phyloP scores from a whole-genome alignment of 768 basidiomycete genomes.

The Mycena rosella region DNA sequence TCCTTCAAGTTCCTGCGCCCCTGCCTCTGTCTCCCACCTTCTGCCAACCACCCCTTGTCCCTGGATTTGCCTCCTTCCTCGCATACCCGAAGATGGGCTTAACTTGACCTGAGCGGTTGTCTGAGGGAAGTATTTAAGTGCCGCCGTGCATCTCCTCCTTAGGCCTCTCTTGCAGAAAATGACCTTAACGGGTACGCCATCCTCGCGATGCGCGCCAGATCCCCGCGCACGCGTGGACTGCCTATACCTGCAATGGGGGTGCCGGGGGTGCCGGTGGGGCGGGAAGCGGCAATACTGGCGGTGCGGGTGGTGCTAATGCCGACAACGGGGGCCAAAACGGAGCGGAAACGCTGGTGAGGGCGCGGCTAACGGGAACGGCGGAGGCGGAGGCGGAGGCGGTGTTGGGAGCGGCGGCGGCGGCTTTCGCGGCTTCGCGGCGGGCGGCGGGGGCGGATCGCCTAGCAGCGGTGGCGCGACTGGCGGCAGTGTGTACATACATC shows the following conservation, averaged over 20 bases:
- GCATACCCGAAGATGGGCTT: too few species aligned
- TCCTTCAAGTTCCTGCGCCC: too few species aligned
- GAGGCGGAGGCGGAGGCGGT: slow-evolving; percentile 1
- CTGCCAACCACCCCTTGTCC: too few species aligned
- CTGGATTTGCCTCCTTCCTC: too few species aligned
- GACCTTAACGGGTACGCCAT: not conserved
- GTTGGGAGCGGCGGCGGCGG: too few species aligned
- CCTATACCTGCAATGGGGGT: slow-evolving; percentile 7
- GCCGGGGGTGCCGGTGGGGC: slow-evolving; percentile 3
- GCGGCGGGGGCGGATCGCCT: slow-evolving; percentile 4
- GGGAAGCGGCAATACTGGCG: slow-evolving; percentile 1
- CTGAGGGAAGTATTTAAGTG: slow-evolving; percentile 5
- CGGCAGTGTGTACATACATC: too few species aligned
- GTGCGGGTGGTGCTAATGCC: slow-evolving; percentile 1
- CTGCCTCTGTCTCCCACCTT: too few species aligned
- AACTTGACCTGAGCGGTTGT: too few species aligned
- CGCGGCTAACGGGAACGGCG: not conserved
- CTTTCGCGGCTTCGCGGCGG: too few species aligned
- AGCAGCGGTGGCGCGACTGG: slow-evolving; percentile 1
- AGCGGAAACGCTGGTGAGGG: slow-evolving; percentile 5
- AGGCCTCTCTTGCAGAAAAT: not conserved
- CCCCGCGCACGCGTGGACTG: slow-evolving; percentile 1
- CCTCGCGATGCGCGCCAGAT: not conserved
- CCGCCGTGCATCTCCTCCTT: not conserved
- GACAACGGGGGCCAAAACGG: slow-evolving; percentile 4